Conservation (phyloP, 164 flowering plant species). For the Buxus sempervirens region DNA sequence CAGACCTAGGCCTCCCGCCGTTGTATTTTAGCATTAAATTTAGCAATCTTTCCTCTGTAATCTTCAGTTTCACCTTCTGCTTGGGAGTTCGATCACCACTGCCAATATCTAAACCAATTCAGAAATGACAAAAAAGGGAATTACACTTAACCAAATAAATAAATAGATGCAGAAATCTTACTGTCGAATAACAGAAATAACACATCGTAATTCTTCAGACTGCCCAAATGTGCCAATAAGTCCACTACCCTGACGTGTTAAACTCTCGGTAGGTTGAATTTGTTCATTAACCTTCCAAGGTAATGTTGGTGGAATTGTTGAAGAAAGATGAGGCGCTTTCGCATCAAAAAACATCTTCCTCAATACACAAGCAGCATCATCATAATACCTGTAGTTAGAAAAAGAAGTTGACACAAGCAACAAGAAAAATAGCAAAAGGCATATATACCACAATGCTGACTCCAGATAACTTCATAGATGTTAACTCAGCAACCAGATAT, state of each 20-base stretch:
- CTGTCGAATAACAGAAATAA: conserved; percentile 92
- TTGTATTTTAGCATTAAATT: conserved; percentile 95
- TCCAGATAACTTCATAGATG: too few relatives aligned
- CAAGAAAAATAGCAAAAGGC: neutral
- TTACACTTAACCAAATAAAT: conserved; percentile 2
- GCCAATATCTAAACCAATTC: conserved; percentile 9
- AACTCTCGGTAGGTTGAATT: conserved; percentile 75
- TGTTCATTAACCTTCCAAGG: conserved; percentile 96
- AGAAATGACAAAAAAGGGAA: conserved; percentile 7
- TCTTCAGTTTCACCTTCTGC: conserved; percentile 96
- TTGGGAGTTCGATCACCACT: conserved; percentile 99
- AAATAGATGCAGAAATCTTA: conserved; percentile 31
- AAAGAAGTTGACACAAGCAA: neutral
- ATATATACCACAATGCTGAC: too few relatives aligned
- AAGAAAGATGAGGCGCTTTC: conserved; percentile 97
- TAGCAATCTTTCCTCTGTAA: conserved; percentile 90
- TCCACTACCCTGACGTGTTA: conserved; percentile 99
- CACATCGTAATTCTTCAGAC: conserved; percentile 95
- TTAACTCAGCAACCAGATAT: too few relatives aligned
- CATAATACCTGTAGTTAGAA: conserved; percentile 72
- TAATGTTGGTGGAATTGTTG: conserved; percentile 87
- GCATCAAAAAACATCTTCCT: conserved; percentile 98
- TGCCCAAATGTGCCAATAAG: conserved; percentile 95
- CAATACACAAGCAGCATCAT: conserved; percentile 98
- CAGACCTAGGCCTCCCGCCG: conserved; percentile 88